Base-by-base conservation (phyloP, 2,329 filamentous ascomycete genomes). In the Fusarium virguliforme region DNA sequence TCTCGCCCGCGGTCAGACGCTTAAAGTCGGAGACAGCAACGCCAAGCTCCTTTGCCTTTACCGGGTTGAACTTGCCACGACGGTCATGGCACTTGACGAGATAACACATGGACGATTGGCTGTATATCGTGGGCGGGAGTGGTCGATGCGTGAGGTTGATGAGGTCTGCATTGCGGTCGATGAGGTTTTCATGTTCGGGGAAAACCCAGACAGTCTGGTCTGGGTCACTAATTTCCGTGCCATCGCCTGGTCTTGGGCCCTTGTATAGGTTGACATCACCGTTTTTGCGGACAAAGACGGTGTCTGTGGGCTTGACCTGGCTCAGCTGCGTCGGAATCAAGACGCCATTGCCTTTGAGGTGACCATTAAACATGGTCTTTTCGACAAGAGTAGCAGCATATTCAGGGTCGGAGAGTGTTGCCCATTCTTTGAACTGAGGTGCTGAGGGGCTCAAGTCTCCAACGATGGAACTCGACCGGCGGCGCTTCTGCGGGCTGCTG, bases 51-150 rank as follows among this genome's bases (percentile, higher is more conserved):
- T 83, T 85, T 0, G 94, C 95, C 63, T 85, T 88, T 53, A 86
- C 78, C 0, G 88, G 83, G 66, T 93, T 86, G 76, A 99, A 98
- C 75, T 92, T 95, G 58, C 96, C 96, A 60, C 96, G 89, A 60
- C 92, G 87, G 38, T 90, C 85, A 68, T 94, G 89, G 60, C 89
- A 90, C 73, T 94, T 93, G 77, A 97, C 87, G 64, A 99, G 91
- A 80, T 99, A 99, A 64, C 92, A 97, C 73, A 98, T 84, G 6
- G 94, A 91, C 51, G 91, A 89, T 30, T 84, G 83, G 1, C 89
- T 89, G 6, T 91, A 91, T 22, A 84, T 82, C 0, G 93, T 93
- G 0, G 85, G 85, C 0, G 96, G 96, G 3, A 98, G 85, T 3
- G 76, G 65, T 3, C 64, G 65, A 24, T 78, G 68, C 22, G 73